Evolutionary conservation across 2,329 filamentous ascomycete species (phyloP), one percentile per base, ranked within the genome.

Genomic region (Alternaria longipes): DNA sequence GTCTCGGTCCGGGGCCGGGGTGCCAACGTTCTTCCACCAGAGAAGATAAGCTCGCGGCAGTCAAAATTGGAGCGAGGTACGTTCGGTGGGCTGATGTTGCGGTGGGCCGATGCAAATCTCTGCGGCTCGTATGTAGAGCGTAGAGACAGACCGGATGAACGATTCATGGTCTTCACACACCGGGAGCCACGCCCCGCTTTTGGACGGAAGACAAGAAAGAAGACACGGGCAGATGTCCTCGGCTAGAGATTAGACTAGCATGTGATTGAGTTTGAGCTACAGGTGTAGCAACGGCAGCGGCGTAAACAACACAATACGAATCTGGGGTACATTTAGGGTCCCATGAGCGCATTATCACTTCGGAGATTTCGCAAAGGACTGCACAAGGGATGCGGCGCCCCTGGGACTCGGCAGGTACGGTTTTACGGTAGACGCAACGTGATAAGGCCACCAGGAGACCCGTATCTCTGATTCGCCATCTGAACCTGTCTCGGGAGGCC

Each of bases 201-300:
- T 18, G 16, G 45, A 38, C 45, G 57, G 32, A 30, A 46, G 38
- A 28, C 26, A 55, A 40, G 45, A 55, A 32, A 41, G 11, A 55
- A 40, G 40, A 52, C 46, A 41, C 16, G 47, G 51, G n/a, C 40
- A 28, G 36, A 41, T 26, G 38, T 20, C 18, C 45, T 46, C 30
- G 51, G 50, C 26, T 46, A 38, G 22, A 28, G 34, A 11, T 32
- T 24, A 53, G 18, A n/a, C 38, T 24, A 53, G 18, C 9, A 32
- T 47, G n/a, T 51, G 18, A 40, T 56, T 56, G 42, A 49, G 41
- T 60, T 60, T 53, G 36, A 44, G 41, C 56, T 49, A 59, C 46
- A 46, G 14, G 14, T 47, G 28, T 49, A 30, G 20, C 12, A 40
- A 49, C 54, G 55, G 59, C 45, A 46, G 49, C 50, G 55, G 59